A percentile compares a stretch with the other conserved stretches of the same genome.
Conservation (phyloP, 305 asterid genomes). For the Fraxinus velutina region DNA sequence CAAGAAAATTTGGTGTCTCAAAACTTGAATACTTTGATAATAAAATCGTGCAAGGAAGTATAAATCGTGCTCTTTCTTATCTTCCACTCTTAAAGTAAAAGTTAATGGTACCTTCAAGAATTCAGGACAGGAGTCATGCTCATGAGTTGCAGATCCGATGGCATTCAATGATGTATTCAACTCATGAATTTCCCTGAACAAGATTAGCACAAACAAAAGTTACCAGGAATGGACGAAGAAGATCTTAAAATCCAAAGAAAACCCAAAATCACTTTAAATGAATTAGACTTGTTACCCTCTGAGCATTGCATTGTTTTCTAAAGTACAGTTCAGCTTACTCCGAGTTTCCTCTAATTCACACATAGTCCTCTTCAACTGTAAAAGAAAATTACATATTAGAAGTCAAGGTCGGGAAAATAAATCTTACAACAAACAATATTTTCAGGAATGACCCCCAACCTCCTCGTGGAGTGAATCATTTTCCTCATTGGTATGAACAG, state of each 20-base stretch:
- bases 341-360: constrained; percentile 66
- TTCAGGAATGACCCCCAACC: constrained; percentile 42
- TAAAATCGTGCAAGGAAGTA: neutral
- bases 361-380: constrained; percentile 63
- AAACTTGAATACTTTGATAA: neutral
- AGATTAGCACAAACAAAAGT: constrained; percentile 16
- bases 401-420: constrained; percentile 14
- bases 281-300: constrained; percentile 41
- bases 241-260: constrained; percentile 11
- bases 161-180: constrained; percentile 39
- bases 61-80: neutral
- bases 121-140: constrained; percentile 46
- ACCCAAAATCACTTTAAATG: constrained; percentile 17
- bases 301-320: constrained; percentile 73
- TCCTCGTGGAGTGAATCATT: constrained; percentile 44
- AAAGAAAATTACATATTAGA: constrained; percentile 24
- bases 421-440: constrained; percentile 6
- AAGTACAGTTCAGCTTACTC: constrained; percentile 50
- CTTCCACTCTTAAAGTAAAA: neutral
- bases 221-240: neutral
- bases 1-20: neutral
- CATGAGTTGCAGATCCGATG: constrained; percentile 35
- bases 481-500: constrained; percentile 31
- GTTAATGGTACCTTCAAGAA: constrained; percentile 55
- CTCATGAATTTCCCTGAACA: constrained; percentile 63